phyloP scores from a whole-genome alignment of 75 land plant genomes.

The Sequoiadendron giganteum region DNA sequence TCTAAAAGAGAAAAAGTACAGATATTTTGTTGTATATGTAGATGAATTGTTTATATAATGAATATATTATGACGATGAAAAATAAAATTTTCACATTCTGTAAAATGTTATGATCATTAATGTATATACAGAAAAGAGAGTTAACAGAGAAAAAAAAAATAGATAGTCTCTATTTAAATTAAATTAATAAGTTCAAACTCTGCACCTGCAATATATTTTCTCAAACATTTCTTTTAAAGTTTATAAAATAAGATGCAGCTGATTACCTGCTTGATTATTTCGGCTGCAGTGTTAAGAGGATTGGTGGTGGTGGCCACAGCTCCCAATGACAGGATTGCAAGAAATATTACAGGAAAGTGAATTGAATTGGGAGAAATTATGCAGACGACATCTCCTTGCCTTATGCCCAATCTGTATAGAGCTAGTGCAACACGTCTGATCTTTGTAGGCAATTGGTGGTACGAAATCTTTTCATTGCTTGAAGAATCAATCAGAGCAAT shows the following conservation, averaged over 20 bases:
- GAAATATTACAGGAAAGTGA: conserved; percentile 40
- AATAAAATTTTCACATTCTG: too few relatives aligned
- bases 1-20: too few relatives aligned
- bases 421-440: conserved; percentile 25
- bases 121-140: too few relatives aligned
- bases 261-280: conserved; percentile 56
- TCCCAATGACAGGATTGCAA: conserved; percentile 54
- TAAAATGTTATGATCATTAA: too few relatives aligned
- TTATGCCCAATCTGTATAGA: conserved; percentile 39
- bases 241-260: not conserved
- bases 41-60: too few relatives aligned
- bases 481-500: conserved; percentile 30
- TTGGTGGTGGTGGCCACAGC: conserved; percentile 67
- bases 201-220: too few relatives aligned
- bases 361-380: conserved; percentile 63
- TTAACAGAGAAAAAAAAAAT: too few relatives aligned
- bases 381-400: conserved; percentile 64
- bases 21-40: too few relatives aligned
- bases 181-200: too few relatives aligned
- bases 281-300: conserved; percentile 58
- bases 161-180: too few relatives aligned
- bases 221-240: too few relatives aligned
- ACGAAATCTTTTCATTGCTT: conserved; percentile 17
- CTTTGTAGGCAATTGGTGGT: conserved; percentile 19
- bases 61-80: too few relatives aligned